Evolutionary conservation across 208 protist species (phyloP).

Genomic region (Crithidia bombi): DNA sequence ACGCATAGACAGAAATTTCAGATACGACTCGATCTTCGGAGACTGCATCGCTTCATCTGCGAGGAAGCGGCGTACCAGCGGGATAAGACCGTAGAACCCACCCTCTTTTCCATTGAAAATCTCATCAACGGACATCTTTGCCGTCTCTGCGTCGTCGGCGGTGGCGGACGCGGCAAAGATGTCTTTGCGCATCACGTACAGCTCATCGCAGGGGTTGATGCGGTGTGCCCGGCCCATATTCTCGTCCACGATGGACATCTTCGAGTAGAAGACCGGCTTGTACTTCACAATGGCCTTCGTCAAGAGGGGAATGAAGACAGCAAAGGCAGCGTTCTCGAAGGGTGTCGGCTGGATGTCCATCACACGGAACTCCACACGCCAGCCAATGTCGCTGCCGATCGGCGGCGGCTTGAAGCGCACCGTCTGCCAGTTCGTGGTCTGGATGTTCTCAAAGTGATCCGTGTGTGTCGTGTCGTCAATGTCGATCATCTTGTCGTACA

Average conservation of each 20-base stretch:
- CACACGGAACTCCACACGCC: slow-evolving; percentile 98
- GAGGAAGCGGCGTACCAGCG: slow-evolving; percentile 91
- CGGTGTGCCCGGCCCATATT: slow-evolving; percentile 96
- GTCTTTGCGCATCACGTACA: slow-evolving; percentile 96
- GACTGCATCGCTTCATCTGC: slow-evolving; percentile 67
- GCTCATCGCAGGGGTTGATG: slow-evolving; percentile 84
- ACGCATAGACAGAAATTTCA: slow-evolving; percentile 93
- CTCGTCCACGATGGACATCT: slow-evolving; percentile 96
- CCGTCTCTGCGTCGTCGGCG: slow-evolving; percentile 56
- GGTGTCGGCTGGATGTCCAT: slow-evolving; percentile 97
- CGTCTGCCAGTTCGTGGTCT: slow-evolving; percentile 98
- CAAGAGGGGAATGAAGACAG: slow-evolving; percentile 95
- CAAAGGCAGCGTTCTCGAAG: slow-evolving; percentile 99
- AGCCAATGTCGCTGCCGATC: slow-evolving; percentile 83
- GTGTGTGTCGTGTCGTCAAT: slow-evolving; percentile 93
- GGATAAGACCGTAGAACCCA: slow-evolving; percentile 93
- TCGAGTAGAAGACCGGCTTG: slow-evolving; percentile 96
- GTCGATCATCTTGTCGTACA: slow-evolving; percentile 94
- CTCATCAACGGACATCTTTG: slow-evolving; percentile 93
- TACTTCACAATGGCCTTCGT: slow-evolving; percentile 96
- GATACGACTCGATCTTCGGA: slow-evolving; percentile 81
- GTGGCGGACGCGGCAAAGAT: slow-evolving; percentile 64
- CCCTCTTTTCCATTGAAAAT: slow-evolving; percentile 95
- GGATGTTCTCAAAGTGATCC: slow-evolving; percentile 99
- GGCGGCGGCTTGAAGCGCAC: slow-evolving; percentile 97